Percentiles rank a stretch among this genome's conserved stretches.
Evolutionary conservation across 2,329 filamentous ascomycete species (phyloP).

Genomic region (Arthroderma sp.): DNA sequence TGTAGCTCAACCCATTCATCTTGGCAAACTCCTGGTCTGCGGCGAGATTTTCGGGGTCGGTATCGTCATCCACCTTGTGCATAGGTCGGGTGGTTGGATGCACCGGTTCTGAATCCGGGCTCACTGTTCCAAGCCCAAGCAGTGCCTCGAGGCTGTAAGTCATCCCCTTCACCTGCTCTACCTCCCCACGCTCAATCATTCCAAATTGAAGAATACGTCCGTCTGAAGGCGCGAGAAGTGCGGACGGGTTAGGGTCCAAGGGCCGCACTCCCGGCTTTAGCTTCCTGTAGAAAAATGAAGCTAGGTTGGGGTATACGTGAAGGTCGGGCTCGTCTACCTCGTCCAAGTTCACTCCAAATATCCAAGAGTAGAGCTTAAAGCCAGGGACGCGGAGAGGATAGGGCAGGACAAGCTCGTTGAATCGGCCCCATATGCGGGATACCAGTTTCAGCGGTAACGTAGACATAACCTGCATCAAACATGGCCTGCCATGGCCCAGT

Average conservation of each 20-base stretch:
- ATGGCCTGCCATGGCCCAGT: constrained; percentile 86
- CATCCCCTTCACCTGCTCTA: constrained; percentile 98
- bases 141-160: constrained; percentile 93
- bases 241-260: constrained; percentile 66
- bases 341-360: constrained; percentile 81
- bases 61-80: constrained; percentile 18
- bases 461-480: constrained; percentile 90
- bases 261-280: constrained; percentile 81
- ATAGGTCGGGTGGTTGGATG: constrained; percentile 26
- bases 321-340: constrained; percentile 84
- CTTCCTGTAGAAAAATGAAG: constrained; percentile 92
- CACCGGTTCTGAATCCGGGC: constrained; percentile 24
- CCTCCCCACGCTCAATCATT: constrained; percentile 80
- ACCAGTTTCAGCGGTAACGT: constrained; percentile 83
- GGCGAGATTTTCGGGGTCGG: constrained; percentile 53
- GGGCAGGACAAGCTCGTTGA: constrained; percentile 81
- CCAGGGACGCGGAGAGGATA: constrained; percentile 79
- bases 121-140: constrained; percentile 53
- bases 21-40: constrained; percentile 85
- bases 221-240: constrained; percentile 77
- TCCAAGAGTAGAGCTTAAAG: constrained; percentile 80
- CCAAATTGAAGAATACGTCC: constrained; percentile 87
- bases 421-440: constrained; percentile 76
- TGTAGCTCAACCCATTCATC: constrained; percentile 93
- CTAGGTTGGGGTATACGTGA: constrained; percentile 80